Percentiles rank a stretch among this genome's conserved stretches.
These are phyloP conservation scores for Thamnidium elegans DNA, from an alignment of 192 early-diverging fungal species.

Conservation along the genomic window DNA sequence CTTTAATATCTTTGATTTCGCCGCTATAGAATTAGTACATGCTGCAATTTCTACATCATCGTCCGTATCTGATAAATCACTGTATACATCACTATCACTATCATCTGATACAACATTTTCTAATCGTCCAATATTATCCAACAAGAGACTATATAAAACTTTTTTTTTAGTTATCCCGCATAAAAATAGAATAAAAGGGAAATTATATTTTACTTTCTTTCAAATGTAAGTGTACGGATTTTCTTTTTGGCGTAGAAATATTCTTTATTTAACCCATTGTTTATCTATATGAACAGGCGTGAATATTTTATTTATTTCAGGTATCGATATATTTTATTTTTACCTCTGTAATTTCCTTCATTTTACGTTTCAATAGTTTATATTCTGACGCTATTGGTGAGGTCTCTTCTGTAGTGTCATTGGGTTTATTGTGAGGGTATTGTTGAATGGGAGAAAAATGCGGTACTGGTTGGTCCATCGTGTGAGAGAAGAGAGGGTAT, in stretches of 20 bases:
- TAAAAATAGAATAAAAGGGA: background rate
- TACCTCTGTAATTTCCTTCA: constrained; percentile 46
- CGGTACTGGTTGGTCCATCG: too few species aligned
- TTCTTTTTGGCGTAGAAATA: constrained; percentile 26
- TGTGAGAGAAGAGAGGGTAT: too few species aligned
- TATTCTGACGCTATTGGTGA: constrained; percentile 4
- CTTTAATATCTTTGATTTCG: too few species aligned
- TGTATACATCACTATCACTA: constrained; percentile 20
- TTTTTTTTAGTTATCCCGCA: too few species aligned
- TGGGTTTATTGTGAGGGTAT: too few species aligned
- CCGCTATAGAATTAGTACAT: too few species aligned
- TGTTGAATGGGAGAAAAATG: too few species aligned
- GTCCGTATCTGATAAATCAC: constrained; percentile 18
- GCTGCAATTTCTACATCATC: background rate
- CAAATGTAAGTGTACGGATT: constrained; percentile 23
- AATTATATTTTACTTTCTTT: constrained; percentile 23
- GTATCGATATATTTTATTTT: background rate
- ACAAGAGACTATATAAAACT: constrained; percentile 18
- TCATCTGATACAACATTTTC: constrained; percentile 24
- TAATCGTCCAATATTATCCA: constrained; percentile 28
- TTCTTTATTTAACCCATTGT: constrained; percentile 21
- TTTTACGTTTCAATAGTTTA: constrained; percentile 41
- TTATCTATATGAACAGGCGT: constrained; percentile 10
- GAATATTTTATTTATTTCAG: background rate
- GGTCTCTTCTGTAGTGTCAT: too few species aligned